A percentile compares a stretch with the other conserved stretches of the same genome.
These are phyloP conservation scores for Schoenoplectus tabernaemontani DNA, from an alignment of 202 grass and related monocot species.

Conservation along the genomic window DNA sequence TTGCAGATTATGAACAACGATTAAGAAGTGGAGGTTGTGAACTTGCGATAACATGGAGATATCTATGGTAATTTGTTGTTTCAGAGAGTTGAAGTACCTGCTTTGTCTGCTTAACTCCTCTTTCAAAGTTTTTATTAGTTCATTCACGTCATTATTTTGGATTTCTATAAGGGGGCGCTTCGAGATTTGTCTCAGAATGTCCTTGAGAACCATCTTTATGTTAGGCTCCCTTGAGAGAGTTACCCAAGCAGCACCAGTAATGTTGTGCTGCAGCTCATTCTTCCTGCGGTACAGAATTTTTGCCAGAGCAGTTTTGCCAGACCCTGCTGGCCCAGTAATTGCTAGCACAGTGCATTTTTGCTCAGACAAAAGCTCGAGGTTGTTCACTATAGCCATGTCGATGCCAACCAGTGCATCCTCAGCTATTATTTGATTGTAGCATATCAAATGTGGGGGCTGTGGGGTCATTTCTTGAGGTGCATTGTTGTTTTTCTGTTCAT, in stretches of 20 bases:
- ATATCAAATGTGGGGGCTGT: background rate
- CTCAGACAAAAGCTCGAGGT: background rate
- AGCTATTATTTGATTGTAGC: background rate
- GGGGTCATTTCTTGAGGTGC: background rate
- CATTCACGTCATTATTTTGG: background rate
- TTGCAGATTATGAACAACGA: too few relatives aligned
- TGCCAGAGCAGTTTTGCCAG: conserved; percentile 35
- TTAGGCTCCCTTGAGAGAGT: background rate
- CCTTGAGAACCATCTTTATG: background rate
- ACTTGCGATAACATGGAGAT: background rate
- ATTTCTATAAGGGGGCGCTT: background rate
- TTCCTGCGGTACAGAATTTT: background rate
- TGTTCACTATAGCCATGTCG: background rate
- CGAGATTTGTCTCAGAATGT: background rate
- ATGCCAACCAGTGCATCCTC: background rate
- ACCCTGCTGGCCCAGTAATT: conserved; percentile 23
- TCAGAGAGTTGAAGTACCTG: background rate
- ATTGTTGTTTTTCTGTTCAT: background rate
- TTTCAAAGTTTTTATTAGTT: background rate
- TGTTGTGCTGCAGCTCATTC: background rate
- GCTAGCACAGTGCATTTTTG: conserved; percentile 17
- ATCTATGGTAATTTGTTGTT: too few relatives aligned
- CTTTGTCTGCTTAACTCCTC: background rate
- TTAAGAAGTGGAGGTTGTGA: too few relatives aligned
- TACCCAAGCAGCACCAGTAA: background rate